These are phyloP conservation scores for Capronia epimyces DNA, from an alignment of 2,329 filamentous ascomycete species.

Conservation along the genomic window DNA sequence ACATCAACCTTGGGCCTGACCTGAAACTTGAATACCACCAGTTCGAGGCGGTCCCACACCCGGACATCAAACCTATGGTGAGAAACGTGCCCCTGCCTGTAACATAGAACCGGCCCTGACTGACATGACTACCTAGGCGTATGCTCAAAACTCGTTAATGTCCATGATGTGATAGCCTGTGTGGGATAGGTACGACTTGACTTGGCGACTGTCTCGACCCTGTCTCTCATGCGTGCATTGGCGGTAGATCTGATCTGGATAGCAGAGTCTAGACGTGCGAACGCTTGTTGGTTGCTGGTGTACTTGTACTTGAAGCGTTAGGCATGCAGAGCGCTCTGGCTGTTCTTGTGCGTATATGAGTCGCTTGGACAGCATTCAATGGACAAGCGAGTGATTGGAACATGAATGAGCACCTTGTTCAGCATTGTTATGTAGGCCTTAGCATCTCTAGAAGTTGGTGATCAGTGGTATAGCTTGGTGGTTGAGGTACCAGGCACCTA, in stretches of 20 bases:
- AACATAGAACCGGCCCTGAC: neutral
- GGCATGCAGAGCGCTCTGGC: too few species aligned
- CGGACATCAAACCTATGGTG: slow-evolving; percentile 86
- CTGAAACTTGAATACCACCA: slow-evolving; percentile 89
- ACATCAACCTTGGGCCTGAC: slow-evolving; percentile 91
- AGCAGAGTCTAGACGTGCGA: neutral
- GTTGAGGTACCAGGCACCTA: too few species aligned
- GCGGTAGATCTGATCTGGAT: neutral
- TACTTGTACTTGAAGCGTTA: neutral
- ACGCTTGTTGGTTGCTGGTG: neutral
- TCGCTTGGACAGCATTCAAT: too few species aligned
- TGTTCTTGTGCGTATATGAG: neutral
- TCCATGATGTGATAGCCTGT: slow-evolving; percentile 19
- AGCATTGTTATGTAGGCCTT: too few species aligned
- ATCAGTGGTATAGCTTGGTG: too few species aligned
- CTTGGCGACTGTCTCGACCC: neutral
- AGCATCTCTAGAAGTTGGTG: too few species aligned
- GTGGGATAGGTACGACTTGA: neutral
- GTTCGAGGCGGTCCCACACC: slow-evolving; percentile 95
- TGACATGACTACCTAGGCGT: slow-evolving; percentile 40
- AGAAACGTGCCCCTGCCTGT: slow-evolving; percentile 25
- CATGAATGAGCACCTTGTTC: too few species aligned
- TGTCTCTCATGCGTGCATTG: neutral
- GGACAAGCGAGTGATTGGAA: too few species aligned
- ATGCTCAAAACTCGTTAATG: slow-evolving; percentile 37